phyloP scores from a whole-genome alignment of 148 eudicot species.

The Salicornia ramosissima region DNA sequence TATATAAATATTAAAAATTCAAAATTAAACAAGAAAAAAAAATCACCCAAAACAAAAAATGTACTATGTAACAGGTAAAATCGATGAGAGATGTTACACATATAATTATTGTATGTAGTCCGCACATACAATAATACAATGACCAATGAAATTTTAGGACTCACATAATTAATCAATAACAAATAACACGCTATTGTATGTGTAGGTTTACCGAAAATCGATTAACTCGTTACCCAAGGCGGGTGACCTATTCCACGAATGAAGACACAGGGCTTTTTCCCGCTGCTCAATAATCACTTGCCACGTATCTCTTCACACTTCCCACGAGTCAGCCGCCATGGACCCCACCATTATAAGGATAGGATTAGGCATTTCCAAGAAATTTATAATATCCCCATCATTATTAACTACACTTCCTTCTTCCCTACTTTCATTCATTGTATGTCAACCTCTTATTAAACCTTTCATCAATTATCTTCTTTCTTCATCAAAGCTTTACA shows the following conservation, averaged over 20 bases:
- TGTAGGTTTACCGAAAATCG: no score
- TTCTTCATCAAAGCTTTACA: no score
- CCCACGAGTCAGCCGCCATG: slow-evolving; percentile 21
- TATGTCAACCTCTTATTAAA: neutral
- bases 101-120: no score
- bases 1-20: no score
- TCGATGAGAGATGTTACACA: no score
- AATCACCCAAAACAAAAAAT: no score
- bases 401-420: neutral
- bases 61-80: no score
- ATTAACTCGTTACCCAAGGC: neutral
- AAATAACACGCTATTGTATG: no score
- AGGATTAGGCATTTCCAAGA: neutral
- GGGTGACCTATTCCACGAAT: slow-evolving; percentile 32
- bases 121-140: no score
- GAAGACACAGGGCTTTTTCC: slow-evolving; percentile 17
- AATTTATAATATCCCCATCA: neutral
- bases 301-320: slow-evolving; percentile 15
- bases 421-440: neutral
- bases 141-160: no score
- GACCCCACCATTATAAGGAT: slow-evolving; percentile 21
- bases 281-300: neutral
- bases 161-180: no score
- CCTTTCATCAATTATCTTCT: neutral
- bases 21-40: no score